Conservation (phyloP, 73 alveolate genomes). For the Uronychia setigera region DNA sequence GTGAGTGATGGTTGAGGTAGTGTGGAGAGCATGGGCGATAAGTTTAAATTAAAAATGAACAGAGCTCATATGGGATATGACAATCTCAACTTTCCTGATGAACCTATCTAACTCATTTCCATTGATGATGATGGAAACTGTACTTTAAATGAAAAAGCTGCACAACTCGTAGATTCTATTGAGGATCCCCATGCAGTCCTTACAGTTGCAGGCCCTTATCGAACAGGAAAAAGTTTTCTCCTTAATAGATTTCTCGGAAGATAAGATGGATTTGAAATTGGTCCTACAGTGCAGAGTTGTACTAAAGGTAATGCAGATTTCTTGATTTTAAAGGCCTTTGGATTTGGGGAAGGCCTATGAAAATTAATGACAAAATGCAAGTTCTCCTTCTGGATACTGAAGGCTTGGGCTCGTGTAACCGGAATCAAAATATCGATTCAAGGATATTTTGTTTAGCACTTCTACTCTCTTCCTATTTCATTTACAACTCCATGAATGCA, state of each 20-base stretch:
- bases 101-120: slow-evolving; percentile 46
- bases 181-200: slow-evolving; percentile 69
- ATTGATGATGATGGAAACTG: slow-evolving; percentile 58
- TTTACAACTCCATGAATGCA: slow-evolving; percentile 96
- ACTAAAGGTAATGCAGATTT: slow-evolving; percentile 61
- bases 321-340: slow-evolving; percentile 94
- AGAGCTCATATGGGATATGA: background rate
- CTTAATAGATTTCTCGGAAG: slow-evolving; percentile 84
- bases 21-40: slow-evolving; percentile 2
- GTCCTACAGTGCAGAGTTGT: slow-evolving; percentile 91
- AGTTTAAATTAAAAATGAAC: background rate
- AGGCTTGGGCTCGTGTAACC: slow-evolving; percentile 92
- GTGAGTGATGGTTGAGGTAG: background rate
- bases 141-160: slow-evolving; percentile 31
- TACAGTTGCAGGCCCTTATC: slow-evolving; percentile 87
- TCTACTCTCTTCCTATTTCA: slow-evolving; percentile 84
- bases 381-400: slow-evolving; percentile 85
- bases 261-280: slow-evolving; percentile 97
- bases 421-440: slow-evolving; percentile 93
- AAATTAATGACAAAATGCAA: slow-evolving; percentile 67
- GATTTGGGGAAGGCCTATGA: slow-evolving; percentile 98
- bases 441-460: slow-evolving; percentile 90
- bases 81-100: slow-evolving; percentile 34
- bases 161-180: slow-evolving; percentile 14
- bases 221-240: slow-evolving; percentile 93